These are phyloP conservation scores for Nephelium lappaceum DNA, from an alignment of 345 rosid species.

Conservation along the genomic window DNA sequence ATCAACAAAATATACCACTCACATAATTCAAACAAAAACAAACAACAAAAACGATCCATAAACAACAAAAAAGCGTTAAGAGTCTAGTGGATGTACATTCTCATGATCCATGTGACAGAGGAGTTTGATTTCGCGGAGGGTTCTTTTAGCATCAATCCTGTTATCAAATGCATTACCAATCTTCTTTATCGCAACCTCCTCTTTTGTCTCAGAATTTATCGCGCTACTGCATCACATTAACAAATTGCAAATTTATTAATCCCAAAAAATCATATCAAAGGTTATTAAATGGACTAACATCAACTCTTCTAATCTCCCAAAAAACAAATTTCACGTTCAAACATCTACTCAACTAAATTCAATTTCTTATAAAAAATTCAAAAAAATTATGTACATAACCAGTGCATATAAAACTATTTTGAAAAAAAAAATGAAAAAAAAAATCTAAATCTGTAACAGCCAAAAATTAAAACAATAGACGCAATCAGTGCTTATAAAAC, in stretches of 20 bases:
- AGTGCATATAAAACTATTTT: no score
- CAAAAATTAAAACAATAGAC: background rate
- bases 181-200: conserved; percentile 93
- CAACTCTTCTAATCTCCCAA: background rate
- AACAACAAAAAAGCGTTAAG: background rate
- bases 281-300: background rate
- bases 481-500: background rate
- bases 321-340: background rate
- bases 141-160: conserved; percentile 88
- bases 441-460: background rate
- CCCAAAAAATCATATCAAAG: background rate
- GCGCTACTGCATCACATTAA: conserved; percentile 61
- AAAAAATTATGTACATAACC: no score
- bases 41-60: background rate
- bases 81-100: conserved; percentile 47
- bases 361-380: no score
- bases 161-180: conserved; percentile 90
- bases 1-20: no score
- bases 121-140: conserved; percentile 91
- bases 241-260: background rate
- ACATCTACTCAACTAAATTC: background rate
- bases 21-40: no score
- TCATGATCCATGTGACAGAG: conserved; percentile 91
- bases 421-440: background rate
- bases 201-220: conserved; percentile 67